A percentile compares a stretch with the other conserved stretches of the same genome.
These are phyloP conservation scores for Fragilariopsis cylindrus DNA, from an alignment of 108 stramenopile species.

Conservation along the genomic window DNA sequence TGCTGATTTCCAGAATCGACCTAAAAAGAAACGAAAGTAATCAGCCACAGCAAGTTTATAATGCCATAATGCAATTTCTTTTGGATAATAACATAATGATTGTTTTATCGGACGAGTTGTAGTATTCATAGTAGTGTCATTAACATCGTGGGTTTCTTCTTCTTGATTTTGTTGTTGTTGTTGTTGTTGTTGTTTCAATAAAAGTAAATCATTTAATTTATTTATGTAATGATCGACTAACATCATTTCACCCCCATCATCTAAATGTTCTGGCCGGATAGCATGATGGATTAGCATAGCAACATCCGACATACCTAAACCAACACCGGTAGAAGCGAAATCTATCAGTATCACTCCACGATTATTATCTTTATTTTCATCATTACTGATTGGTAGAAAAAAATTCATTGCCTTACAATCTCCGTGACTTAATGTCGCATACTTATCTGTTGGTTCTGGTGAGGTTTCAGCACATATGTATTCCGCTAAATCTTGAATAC, in stretches of 20 bases:
- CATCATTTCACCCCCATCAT: slow-evolving; percentile 56
- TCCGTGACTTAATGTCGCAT: slow-evolving; percentile 73
- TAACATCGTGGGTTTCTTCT: not conserved
- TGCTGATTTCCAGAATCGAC: slow-evolving; percentile 55
- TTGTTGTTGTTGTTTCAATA: not conserved
- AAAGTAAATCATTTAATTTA: slow-evolving; percentile 39
- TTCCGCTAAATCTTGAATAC: slow-evolving; percentile 56
- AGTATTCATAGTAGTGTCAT: not conserved
- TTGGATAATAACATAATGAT: slow-evolving; percentile 31
- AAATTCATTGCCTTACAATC: slow-evolving; percentile 86
- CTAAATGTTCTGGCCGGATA: slow-evolving; percentile 49
- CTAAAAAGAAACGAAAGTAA: slow-evolving; percentile 67
- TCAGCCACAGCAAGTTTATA: slow-evolving; percentile 70
- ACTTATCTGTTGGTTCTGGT: slow-evolving; percentile 52
- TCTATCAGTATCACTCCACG: slow-evolving; percentile 63
- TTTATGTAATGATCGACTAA: slow-evolving; percentile 59
- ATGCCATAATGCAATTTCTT: slow-evolving; percentile 58
- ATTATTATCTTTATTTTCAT: not conserved
- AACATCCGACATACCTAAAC: slow-evolving; percentile 71
- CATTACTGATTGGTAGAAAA: slow-evolving; percentile 46
- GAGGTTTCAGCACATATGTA: slow-evolving; percentile 61
- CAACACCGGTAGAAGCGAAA: slow-evolving; percentile 79
- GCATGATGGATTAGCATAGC: slow-evolving; percentile 86
- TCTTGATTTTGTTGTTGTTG: not conserved
- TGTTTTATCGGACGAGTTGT: too few relatives aligned